Evolutionary conservation across 495 filamentous ascomycete species (phyloP).

Genomic region (Aspergillus bertholletiae): DNA sequence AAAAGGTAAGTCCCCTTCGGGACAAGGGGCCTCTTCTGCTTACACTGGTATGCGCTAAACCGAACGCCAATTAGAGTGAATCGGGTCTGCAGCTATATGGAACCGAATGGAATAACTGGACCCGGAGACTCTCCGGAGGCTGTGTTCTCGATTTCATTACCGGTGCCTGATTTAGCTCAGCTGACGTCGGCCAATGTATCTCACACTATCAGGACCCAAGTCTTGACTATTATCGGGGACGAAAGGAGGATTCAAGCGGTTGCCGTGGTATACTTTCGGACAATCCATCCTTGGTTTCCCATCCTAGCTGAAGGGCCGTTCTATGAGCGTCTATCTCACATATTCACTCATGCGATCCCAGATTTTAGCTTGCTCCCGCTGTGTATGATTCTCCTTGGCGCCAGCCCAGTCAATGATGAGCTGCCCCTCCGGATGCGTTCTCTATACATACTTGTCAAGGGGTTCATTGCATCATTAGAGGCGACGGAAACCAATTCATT

Average conservation of each 20-base stretch:
- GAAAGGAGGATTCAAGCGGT: not conserved
- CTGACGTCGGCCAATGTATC: not conserved
- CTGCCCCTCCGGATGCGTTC: not conserved
- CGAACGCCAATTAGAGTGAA: not conserved
- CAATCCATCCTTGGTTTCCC: constrained; percentile 5
- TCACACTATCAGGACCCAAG: not conserved
- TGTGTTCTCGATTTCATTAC: not conserved
- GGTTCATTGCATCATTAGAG: not conserved
- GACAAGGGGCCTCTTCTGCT: not conserved
- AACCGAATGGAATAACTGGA: not conserved
- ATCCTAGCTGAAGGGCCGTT: not conserved
- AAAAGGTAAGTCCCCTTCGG: not conserved
- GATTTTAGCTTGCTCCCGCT: not conserved
- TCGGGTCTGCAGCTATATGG: not conserved
- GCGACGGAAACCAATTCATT: not conserved
- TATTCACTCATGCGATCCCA: not conserved
- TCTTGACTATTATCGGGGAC: not conserved
- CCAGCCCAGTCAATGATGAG: not conserved
- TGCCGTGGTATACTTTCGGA: not conserved
- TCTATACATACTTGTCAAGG: not conserved
- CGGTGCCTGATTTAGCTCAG: not conserved
- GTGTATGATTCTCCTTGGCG: not conserved
- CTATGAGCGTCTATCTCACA: not conserved
- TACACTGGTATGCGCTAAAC: not conserved
- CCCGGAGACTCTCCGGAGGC: not conserved